Evolutionary conservation across 805 yeast genomes (phyloP), one percentile per base, ranked within the genome.

Genomic region (Candida tibetensis): DNA sequence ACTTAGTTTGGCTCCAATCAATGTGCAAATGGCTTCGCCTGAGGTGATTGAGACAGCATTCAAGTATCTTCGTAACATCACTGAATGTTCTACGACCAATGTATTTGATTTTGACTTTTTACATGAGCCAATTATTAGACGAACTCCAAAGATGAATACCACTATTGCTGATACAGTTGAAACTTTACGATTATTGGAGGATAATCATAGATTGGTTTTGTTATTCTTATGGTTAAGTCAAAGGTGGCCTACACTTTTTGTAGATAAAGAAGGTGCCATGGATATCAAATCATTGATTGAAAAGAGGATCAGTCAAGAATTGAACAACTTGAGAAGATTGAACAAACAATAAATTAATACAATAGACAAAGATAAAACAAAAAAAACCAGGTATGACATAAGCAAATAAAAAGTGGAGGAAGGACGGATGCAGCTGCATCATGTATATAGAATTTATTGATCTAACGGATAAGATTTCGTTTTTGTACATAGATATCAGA

Each of bases 141-240:
- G 45, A 14, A 47, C 48, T 5, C 58, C 62, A 1, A 42, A 45
- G 14, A 26, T 42, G n/a, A 40, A 41, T 8, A 52, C 52, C 13
- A 38, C 54, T 5, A 37, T 48, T 3, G 54, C 46, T 12, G 41
- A 47, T 13, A 52, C 58, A 2, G 48, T 59, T 14, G 48, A 46
- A 16, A 41, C 46, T 4, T 48, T 63, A 28, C 53, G 53, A 17
- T 33, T 56, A 22, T 61, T 81, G 15, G 97, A 89, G 55, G 71
- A 73, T 4, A 64, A 83, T 41, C 95, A 89, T 62, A 78, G 79
- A 46, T 64, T 77, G 31, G 71, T 86, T 13, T 72, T 81, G 48
- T 62, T 85, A 5, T 91, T 78, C 53, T 66, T 87, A 54, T 91
- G 99, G 99, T 68, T 91, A 44, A 74, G 85, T 38, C 90, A 86